Evolutionary conservation across 2,329 filamentous ascomycete genomes (phyloP).

Genomic region (Pseudonectria foliicola): DNA sequence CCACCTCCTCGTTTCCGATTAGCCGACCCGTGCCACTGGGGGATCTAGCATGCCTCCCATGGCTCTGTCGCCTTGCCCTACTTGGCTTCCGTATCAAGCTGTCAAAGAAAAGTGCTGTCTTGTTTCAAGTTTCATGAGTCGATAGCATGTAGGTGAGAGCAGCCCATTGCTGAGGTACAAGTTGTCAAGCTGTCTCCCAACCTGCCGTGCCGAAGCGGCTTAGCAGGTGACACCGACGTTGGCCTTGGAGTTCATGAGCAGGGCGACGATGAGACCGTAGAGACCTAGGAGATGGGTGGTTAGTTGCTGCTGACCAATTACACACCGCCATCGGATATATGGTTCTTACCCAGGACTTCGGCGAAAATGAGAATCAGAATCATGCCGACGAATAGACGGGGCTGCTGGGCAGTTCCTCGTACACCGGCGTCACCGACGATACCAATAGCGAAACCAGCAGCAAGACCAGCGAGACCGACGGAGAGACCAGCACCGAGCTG

Average conservation of each 20-base stretch:
- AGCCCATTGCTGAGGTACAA: constrained; percentile 23
- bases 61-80: constrained; percentile 7
- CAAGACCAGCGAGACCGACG: constrained; percentile 75
- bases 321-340: constrained; percentile 15
- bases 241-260: constrained; percentile 98
- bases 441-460: constrained; percentile 79
- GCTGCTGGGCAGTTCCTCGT: constrained; percentile 76
- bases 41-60: too few species aligned
- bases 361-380: constrained; percentile 99
- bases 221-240: constrained; percentile 53
- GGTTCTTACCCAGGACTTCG: constrained; percentile 82
- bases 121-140: constrained; percentile 17
- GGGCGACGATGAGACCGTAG: constrained; percentile 96
- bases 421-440: constrained; percentile 88
- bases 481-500: constrained; percentile 77
- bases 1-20: constrained; percentile 19
- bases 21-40: constrained; percentile 13
- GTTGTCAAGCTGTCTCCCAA: constrained; percentile 29
- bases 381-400: constrained; percentile 90
- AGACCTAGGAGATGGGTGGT: constrained; percentile 57
- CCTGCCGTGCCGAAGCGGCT: constrained; percentile 8
- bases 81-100: constrained; percentile 7
- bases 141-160: constrained; percentile 14
- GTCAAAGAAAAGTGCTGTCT: constrained; percentile 16
- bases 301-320: constrained; percentile 10